Percentiles rank a stretch among this genome's conserved stretches.
phyloP scores from a whole-genome alignment of 2,329 filamentous ascomycete species.

The Exophiala sp. region DNA sequence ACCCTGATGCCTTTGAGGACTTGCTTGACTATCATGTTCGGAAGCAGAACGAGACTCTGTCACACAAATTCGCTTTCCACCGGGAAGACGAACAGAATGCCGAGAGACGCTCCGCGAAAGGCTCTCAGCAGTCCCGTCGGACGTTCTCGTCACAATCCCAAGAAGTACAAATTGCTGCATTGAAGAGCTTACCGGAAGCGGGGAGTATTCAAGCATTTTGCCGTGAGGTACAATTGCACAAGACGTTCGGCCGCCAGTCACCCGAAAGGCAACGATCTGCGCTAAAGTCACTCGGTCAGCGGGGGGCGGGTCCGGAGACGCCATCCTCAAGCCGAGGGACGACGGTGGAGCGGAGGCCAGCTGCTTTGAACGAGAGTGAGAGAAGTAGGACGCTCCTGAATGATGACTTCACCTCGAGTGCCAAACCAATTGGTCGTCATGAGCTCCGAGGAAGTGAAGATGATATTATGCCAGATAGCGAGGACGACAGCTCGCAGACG shows the following conservation, averaged over 20 bases:
- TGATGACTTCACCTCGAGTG: background rate
- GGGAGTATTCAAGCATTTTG: slow-evolving; percentile 1
- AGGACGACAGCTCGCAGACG: slow-evolving; percentile 33
- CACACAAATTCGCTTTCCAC: slow-evolving; percentile 36
- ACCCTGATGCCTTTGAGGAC: slow-evolving; percentile 31
- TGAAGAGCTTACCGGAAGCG: slow-evolving; percentile 11
- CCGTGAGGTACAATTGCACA: slow-evolving; percentile 3
- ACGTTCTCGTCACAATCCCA: slow-evolving; percentile 14
- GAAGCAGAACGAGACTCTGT: slow-evolving; percentile 35
- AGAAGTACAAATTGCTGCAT: slow-evolving; percentile 14
- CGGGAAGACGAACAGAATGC: background rate
- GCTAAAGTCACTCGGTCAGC: slow-evolving; percentile 14
- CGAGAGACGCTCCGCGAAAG: background rate
- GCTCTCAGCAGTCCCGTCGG: background rate
- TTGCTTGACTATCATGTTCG: slow-evolving; percentile 36
- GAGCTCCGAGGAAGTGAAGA: slow-evolving; percentile 45
- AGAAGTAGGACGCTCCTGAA: background rate
- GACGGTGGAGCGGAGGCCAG: background rate
- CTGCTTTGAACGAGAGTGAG: background rate
- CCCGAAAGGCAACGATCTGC: slow-evolving; percentile 14
- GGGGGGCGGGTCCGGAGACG: background rate
- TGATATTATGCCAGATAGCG: slow-evolving; percentile 46
- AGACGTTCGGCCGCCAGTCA: slow-evolving; percentile 19
- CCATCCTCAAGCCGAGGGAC: background rate
- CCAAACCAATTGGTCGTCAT: background rate